A percentile compares a stretch with the other conserved stretches of the same genome.
Evolutionary conservation across 208 protist genomes (phyloP).

Genomic region (Leishmania arabica): DNA sequence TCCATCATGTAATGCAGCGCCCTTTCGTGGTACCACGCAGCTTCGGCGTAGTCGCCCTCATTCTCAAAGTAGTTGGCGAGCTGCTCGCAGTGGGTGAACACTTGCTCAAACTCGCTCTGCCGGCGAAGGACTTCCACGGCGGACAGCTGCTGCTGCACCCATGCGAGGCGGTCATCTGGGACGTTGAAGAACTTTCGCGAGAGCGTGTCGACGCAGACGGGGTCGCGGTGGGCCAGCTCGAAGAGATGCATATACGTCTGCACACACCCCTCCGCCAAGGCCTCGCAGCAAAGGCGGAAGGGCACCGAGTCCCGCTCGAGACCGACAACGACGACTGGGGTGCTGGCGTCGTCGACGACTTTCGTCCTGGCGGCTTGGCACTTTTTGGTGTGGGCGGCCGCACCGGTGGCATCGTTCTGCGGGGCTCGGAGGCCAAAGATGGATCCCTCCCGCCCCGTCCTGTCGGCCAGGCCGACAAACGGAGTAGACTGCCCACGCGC

Average conservation of each 20-base stretch:
- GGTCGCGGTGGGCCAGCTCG: constrained; percentile 80
- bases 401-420: background rate
- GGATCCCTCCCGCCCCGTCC: background rate
- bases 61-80: constrained; percentile 87
- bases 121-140: constrained; percentile 75
- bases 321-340: constrained; percentile 45
- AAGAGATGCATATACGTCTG: constrained; percentile 87
- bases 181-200: constrained; percentile 76
- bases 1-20: constrained; percentile 74
- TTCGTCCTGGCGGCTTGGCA: constrained; percentile 15
- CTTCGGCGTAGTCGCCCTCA: constrained; percentile 77
- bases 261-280: constrained; percentile 82
- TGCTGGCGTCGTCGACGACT: constrained; percentile 2
- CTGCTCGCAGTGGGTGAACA: constrained; percentile 56
- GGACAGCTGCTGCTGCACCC: constrained; percentile 82
- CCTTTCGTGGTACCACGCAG: constrained; percentile 68
- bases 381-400: background rate
- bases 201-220: constrained; percentile 87
- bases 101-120: constrained; percentile 83
- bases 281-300: constrained; percentile 84
- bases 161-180: constrained; percentile 64
- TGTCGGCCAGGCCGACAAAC: background rate
- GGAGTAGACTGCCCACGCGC: background rate
- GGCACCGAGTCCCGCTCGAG: constrained; percentile 68
- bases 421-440: constrained; percentile 8